Percentiles rank a stretch among this genome's conserved stretches.
Conservation (phyloP, 352 stramenopile species). For the Globisporangium ultimum region DNA sequence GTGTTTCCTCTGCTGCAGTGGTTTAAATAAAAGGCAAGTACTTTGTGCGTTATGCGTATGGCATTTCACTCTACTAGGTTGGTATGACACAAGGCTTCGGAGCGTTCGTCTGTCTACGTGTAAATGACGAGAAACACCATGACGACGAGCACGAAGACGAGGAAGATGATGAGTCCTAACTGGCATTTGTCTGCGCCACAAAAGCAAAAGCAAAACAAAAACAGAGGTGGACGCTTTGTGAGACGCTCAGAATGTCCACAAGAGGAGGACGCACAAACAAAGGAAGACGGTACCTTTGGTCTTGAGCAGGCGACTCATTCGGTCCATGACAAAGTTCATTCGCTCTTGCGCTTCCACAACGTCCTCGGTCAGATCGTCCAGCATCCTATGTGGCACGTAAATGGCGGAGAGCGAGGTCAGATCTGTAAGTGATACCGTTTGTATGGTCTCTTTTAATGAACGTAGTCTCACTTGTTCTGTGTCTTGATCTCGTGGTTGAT, state of each 20-base stretch:
- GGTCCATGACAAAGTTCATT: conserved; percentile 83
- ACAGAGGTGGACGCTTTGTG: neutral
- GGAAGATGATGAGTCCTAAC: conserved; percentile 68
- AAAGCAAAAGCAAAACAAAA: neutral
- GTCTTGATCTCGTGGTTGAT: conserved; percentile 70
- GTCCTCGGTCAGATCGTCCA: conserved; percentile 68
- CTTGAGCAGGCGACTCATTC: conserved; percentile 73
- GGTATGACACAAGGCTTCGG: neutral
- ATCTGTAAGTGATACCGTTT: too few relatives aligned
- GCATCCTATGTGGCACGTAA: too few relatives aligned
- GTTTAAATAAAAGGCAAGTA: too few relatives aligned
- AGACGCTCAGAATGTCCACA: neutral
- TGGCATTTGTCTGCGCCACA: conserved; percentile 63
- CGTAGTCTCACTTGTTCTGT: conserved; percentile 59
- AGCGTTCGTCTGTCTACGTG: conserved; percentile 37
- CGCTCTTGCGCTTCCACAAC: conserved; percentile 71
- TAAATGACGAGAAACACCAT: conserved; percentile 86
- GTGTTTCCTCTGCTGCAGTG: too few relatives aligned
- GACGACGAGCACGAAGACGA: conserved; percentile 58
- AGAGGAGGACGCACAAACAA: neutral
- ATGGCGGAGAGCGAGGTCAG: too few relatives aligned
- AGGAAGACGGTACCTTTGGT: conserved; percentile 58
- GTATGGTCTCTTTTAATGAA: too few relatives aligned
- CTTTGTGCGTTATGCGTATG: too few relatives aligned
- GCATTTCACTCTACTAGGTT: too few relatives aligned